phyloP scores from a whole-genome alignment of 495 filamentous ascomycete species.

The Penicillium odoratum region DNA sequence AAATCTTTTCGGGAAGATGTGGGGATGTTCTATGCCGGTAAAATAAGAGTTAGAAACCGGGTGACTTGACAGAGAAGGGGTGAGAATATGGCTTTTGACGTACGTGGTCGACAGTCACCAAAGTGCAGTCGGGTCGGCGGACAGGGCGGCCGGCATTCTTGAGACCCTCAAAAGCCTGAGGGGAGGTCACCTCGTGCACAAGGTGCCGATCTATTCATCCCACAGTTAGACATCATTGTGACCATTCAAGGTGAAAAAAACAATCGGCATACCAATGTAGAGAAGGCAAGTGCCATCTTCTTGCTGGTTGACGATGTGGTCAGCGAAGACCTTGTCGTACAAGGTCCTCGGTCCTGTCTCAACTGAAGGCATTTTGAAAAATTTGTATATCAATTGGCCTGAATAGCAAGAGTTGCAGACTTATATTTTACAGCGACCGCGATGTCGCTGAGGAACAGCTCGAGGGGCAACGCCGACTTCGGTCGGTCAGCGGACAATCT shows the following conservation, averaged over 20 bases:
- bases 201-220: slow-evolving; percentile 74
- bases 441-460: slow-evolving; percentile 42
- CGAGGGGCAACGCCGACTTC: slow-evolving; percentile 46
- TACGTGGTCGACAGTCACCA: slow-evolving; percentile 97
- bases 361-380: slow-evolving; percentile 72
- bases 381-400: slow-evolving; percentile 14
- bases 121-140: slow-evolving; percentile 90
- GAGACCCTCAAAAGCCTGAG: slow-evolving; percentile 96
- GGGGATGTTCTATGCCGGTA: slow-evolving; percentile 72
- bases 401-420: slow-evolving; percentile 20
- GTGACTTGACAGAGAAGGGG: background rate
- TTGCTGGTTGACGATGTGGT: slow-evolving; percentile 92
- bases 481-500: slow-evolving; percentile 44
- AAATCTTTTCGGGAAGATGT: slow-evolving; percentile 85
- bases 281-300: slow-evolving; percentile 88
- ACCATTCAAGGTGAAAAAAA: background rate
- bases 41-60: slow-evolving; percentile 3
- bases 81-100: slow-evolving; percentile 26
- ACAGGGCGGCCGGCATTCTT: slow-evolving; percentile 83
- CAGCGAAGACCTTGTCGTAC: slow-evolving; percentile 96
- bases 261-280: slow-evolving; percentile 72
- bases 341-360: slow-evolving; percentile 79
- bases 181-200: slow-evolving; percentile 97
- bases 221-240: background rate
- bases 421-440: slow-evolving; percentile 37